Conservation (phyloP, 768 basidiomycete species). For the Trametes cingulata region DNA sequence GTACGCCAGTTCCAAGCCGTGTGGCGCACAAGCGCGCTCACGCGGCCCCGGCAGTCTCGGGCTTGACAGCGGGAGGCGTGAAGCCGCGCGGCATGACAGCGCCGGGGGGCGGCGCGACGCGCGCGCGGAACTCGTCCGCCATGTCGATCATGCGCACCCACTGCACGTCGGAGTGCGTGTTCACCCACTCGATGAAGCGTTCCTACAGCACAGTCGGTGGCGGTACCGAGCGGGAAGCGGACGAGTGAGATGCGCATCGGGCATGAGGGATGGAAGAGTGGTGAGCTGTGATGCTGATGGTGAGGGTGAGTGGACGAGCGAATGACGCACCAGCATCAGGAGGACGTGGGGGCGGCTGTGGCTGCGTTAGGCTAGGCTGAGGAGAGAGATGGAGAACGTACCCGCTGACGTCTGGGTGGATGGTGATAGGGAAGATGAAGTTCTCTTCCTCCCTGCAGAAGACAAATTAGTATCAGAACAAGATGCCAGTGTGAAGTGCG, state of each 20-base stretch:
- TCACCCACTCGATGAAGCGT: conserved; percentile 74
- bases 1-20: too few species aligned
- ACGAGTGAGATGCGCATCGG: background rate
- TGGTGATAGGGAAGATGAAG: conserved; percentile 75
- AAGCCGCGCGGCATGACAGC: conserved; percentile 53
- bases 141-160: conserved; percentile 75
- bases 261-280: background rate
- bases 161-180: conserved; percentile 65
- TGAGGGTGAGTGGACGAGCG: background rate
- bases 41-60: background rate
- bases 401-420: conserved; percentile 79
- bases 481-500: background rate
- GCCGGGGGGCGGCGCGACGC: conserved; percentile 46
- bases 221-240: background rate
- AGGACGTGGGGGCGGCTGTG: conserved; percentile 66
- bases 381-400: conserved; percentile 24
- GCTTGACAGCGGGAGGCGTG: background rate
- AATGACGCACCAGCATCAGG: conserved; percentile 67
- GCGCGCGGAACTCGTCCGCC: conserved; percentile 59
- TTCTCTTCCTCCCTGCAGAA: conserved; percentile 34
- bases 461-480: background rate
- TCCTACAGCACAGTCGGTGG: conserved; percentile 42
- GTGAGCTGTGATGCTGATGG: background rate
- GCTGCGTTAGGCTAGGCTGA: background rate
- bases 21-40: too few species aligned